phyloP scores from a whole-genome alignment of 768 basidiomycete genomes.

The Psilocybe subaeruginosa region DNA sequence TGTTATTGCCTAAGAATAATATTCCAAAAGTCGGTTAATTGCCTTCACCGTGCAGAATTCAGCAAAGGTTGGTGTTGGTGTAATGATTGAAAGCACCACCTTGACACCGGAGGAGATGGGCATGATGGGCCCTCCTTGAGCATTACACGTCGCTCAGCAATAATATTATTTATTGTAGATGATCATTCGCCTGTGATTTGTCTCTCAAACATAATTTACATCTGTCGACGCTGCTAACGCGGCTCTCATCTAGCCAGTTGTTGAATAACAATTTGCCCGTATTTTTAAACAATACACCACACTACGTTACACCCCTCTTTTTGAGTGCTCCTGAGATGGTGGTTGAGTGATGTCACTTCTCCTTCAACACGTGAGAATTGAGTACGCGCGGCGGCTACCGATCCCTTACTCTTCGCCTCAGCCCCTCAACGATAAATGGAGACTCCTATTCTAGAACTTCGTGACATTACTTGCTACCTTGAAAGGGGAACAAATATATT shows the following conservation, averaged over 20 bases:
- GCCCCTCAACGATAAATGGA: slow-evolving; percentile 14
- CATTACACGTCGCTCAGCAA: slow-evolving; percentile 19
- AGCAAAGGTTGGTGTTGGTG: slow-evolving; percentile 94
- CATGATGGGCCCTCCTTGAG: slow-evolving; percentile 51
- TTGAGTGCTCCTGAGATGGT: neutral
- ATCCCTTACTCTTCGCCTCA: neutral
- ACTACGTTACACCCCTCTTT: neutral
- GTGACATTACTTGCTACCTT: slow-evolving; percentile 35
- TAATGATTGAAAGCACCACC: slow-evolving; percentile 92
- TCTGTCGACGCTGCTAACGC: slow-evolving; percentile 2
- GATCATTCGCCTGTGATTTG: slow-evolving; percentile 15
- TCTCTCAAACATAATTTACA: slow-evolving; percentile 12
- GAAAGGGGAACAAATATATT: slow-evolving; percentile 39
- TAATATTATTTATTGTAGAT: slow-evolving; percentile 23
- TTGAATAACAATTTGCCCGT: neutral
- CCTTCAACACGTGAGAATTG: neutral
- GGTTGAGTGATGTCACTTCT: neutral
- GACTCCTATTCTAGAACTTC: slow-evolving; percentile 52
- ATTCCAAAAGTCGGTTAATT: slow-evolving; percentile 4
- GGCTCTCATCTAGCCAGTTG: slow-evolving; percentile 1
- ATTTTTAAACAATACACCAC: neutral
- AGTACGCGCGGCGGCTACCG: neutral
- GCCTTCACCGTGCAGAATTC: slow-evolving; percentile 60
- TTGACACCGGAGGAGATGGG: slow-evolving; percentile 87
- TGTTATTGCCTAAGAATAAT: slow-evolving; percentile 14